These are phyloP conservation scores for Entophlyctis helioformis DNA, from an alignment of 192 early-diverging fungal species.

Conservation along the genomic window DNA sequence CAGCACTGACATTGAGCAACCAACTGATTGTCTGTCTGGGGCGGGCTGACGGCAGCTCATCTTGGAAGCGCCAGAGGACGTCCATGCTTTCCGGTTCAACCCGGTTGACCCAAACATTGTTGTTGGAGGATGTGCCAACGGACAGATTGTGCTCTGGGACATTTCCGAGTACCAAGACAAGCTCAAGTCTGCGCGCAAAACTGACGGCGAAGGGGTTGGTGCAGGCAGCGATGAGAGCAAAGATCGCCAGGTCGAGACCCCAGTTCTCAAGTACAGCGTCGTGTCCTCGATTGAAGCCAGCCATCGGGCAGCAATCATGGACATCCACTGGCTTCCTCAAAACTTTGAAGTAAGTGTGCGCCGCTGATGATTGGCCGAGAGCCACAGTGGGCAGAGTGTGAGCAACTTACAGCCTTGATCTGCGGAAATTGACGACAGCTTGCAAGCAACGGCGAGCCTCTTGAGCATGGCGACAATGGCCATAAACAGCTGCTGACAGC, in stretches of 20 bases:
- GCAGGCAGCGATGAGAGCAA: neutral
- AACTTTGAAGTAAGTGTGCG: constrained; percentile 29
- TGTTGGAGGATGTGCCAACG: constrained; percentile 44
- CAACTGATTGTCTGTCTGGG: too few relatives aligned
- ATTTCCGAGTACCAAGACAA: constrained; percentile 45
- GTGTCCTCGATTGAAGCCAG: constrained; percentile 46
- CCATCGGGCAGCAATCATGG: constrained; percentile 32
- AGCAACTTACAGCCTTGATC: too few relatives aligned
- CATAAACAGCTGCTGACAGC: constrained; percentile 39
- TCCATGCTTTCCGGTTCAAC: constrained; percentile 42
- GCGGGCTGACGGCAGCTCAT: too few relatives aligned
- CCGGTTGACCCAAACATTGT: constrained; percentile 42
- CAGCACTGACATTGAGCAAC: too few relatives aligned
- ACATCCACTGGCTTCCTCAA: constrained; percentile 42
- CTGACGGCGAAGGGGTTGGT: constrained; percentile 2
- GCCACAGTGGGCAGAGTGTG: too few relatives aligned
- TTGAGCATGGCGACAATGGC: constrained; percentile 31
- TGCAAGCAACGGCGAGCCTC: constrained; percentile 23
- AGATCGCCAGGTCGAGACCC: constrained; percentile 6
- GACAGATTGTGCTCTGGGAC: constrained; percentile 51
- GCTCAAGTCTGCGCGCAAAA: constrained; percentile 31
- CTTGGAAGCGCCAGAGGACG: constrained; percentile 50
- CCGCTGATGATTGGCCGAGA: neutral
- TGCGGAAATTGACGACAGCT: constrained; percentile 5
- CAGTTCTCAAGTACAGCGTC: constrained; percentile 28